A percentile compares a stretch with the other conserved stretches of the same genome.
phyloP scores from a whole-genome alignment of 176 grass and related monocot species.

The Tillandsia fasciculata region DNA sequence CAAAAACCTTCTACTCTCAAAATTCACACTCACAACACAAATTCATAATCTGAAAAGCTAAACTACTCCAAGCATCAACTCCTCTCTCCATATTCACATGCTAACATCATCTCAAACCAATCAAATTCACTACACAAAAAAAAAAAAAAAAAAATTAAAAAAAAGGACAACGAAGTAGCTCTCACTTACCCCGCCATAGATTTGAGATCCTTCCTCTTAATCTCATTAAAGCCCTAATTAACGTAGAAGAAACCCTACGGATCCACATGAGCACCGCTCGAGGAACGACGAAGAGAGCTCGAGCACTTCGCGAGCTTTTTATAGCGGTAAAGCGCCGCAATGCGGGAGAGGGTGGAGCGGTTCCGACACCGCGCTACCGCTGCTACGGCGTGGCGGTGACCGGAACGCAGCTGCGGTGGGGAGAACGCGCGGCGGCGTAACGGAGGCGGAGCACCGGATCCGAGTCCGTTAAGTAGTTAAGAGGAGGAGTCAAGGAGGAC shows the following conservation, averaged over 20 bases:
- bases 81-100: too few relatives aligned
- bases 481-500: background rate
- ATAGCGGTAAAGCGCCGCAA: background rate
- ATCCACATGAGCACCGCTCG: background rate
- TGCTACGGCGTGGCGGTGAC: background rate
- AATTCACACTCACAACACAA: too few relatives aligned
- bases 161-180: background rate
- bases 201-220: slow-evolving; percentile 1
- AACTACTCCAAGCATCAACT: too few relatives aligned
- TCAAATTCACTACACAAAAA: background rate
- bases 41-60: too few relatives aligned
- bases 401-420: background rate
- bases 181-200: slow-evolving; percentile 10
- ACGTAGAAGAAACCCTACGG: background rate
- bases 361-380: background rate
- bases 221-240: slow-evolving; percentile 8
- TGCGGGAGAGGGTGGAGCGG: background rate
- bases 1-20: too few relatives aligned
- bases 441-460: background rate
- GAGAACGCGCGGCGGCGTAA: background rate
- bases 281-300: background rate
- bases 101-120: background rate
- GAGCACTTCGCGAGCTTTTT: background rate
- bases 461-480: background rate
- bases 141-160: too few relatives aligned